phyloP scores from a whole-genome alignment of 2,329 filamentous ascomycete genomes.

The Fusarium temperatum region DNA sequence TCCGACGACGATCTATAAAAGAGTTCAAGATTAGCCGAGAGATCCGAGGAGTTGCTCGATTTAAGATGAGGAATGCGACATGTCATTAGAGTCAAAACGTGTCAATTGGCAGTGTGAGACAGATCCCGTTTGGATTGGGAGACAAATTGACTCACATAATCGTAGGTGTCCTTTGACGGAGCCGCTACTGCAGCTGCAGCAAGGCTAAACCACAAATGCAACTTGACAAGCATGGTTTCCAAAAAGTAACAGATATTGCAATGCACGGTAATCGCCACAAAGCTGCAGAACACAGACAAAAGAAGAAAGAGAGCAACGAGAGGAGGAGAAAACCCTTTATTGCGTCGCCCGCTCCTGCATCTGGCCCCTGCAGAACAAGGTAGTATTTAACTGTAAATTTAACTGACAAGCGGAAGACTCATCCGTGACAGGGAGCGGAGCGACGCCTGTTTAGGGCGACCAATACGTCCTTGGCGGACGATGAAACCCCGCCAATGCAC shows the following conservation, averaged over 20 bases:
- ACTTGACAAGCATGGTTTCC: constrained; percentile 23
- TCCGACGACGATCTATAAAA: constrained; percentile 40
- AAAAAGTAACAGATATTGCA: neutral
- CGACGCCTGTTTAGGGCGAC: neutral
- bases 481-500: neutral
- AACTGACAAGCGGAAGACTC: neutral
- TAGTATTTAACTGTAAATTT: neutral
- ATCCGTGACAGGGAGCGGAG: neutral
- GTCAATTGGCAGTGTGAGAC: neutral
- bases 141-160: constrained; percentile 29
- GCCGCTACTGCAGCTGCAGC: constrained; percentile 24
- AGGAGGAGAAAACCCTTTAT: neutral
- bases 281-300: neutral
- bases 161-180: constrained; percentile 23
- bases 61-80: neutral
- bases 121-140: neutral
- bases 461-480: neutral
- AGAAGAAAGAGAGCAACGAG: neutral
- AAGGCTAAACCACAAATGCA: constrained; percentile 26
- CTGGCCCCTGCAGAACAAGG: neutral
- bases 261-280: neutral
- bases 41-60: neutral
- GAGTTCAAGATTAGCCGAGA: neutral
- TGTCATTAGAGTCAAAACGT: neutral
- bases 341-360: neutral